phyloP scores from a whole-genome alignment of 164 flowering plant genomes.

The Umbellularia californica region DNA sequence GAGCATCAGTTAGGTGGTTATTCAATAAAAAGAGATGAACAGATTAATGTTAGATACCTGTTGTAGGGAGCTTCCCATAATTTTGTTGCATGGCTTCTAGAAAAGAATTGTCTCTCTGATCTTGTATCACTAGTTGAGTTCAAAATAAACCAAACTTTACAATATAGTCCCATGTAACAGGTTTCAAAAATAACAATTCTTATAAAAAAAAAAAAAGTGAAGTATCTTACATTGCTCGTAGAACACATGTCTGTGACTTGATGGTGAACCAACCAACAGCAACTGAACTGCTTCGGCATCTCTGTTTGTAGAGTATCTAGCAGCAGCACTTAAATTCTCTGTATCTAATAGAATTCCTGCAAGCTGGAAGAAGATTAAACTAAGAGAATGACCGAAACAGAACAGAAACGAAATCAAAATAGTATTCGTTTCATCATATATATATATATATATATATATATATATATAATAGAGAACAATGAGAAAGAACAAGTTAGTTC shows the following conservation, averaged over 20 bases:
- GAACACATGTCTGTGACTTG: constrained; percentile 42
- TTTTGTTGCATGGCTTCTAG: constrained; percentile 33
- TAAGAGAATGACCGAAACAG: neutral
- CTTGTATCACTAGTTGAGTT: constrained; percentile 45
- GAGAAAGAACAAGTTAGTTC: neutral
- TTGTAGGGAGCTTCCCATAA: constrained; percentile 49
- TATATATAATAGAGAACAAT: neutral
- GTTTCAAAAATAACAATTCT: neutral
- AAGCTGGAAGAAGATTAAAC: constrained; percentile 33
- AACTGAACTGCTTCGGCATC: constrained; percentile 73
- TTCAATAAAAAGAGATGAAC: neutral
- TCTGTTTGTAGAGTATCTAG: constrained; percentile 41
- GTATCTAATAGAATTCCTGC: constrained; percentile 70
- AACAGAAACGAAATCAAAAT: neutral
- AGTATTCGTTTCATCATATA: neutral
- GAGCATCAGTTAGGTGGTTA: no score
- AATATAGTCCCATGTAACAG: neutral
- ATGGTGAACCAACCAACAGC: constrained; percentile 54
- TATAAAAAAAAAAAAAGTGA: constrained; percentile 3
- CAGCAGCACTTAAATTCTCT: constrained; percentile 39
- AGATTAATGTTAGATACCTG: constrained; percentile 24
- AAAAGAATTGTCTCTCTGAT: constrained; percentile 41
- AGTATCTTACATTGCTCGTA: constrained; percentile 49
- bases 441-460: neutral
- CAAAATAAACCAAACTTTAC: neutral